These are phyloP conservation scores for Eutypa lata DNA, from an alignment of 2,329 filamentous ascomycete genomes.

Conservation along the genomic window DNA sequence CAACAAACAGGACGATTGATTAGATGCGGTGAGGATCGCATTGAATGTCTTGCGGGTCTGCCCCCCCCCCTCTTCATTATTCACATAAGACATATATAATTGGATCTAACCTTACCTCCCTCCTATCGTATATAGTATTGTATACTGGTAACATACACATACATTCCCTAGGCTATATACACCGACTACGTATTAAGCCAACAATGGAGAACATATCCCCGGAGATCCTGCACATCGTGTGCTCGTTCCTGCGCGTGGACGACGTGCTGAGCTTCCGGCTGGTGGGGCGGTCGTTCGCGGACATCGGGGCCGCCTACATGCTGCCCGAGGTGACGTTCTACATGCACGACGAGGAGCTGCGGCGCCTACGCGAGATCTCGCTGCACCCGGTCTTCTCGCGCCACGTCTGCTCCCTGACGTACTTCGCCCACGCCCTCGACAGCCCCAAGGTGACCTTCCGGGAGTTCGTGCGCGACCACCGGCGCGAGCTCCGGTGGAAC, in stretches of 20 bases:
- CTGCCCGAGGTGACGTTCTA: slow-evolving; percentile 31
- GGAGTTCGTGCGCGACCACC: slow-evolving; percentile 12
- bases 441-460: slow-evolving; percentile 10
- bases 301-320: slow-evolving; percentile 34
- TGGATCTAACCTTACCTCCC: too few relatives aligned
- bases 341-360: slow-evolving; percentile 21
- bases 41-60: too few relatives aligned
- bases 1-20: too few relatives aligned
- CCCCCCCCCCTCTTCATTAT: too few relatives aligned
- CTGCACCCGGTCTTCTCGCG: slow-evolving; percentile 19
- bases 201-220: slow-evolving; percentile 19
- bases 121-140: too few relatives aligned
- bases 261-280: slow-evolving; percentile 24
- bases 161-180: too few relatives aligned
- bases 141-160: too few relatives aligned
- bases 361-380: slow-evolving; percentile 20
- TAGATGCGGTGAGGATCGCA: too few relatives aligned
- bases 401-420: slow-evolving; percentile 22
- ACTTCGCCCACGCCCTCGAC: slow-evolving; percentile 16
- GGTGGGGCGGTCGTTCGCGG: slow-evolving; percentile 18
- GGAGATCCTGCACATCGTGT: slow-evolving; percentile 24
- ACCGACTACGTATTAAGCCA: too few relatives aligned
- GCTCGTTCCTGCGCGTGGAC: slow-evolving; percentile 19
- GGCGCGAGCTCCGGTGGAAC: slow-evolving; percentile 8
- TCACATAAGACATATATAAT: too few relatives aligned